Evolutionary conservation across 75 land plant species (phyloP).

Genomic region (Picea sitchensis): DNA sequence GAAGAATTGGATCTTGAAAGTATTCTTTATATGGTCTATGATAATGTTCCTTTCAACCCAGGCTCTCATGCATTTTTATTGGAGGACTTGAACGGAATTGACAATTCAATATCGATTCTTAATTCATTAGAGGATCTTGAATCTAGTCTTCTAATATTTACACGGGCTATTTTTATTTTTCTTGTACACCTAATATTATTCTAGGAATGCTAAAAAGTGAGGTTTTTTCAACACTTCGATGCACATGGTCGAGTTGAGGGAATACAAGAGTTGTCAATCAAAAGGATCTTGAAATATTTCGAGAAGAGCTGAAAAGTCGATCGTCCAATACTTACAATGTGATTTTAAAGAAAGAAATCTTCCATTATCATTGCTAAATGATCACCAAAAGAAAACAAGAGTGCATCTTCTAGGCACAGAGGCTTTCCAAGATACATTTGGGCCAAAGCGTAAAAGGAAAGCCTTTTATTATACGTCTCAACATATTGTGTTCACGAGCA

Average conservation of each 20-base stretch:
- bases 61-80: constrained; percentile 53
- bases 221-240: constrained; percentile 54
- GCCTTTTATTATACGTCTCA: no score
- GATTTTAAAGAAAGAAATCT: no score
- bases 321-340: no score
- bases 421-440: no score
- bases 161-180: constrained; percentile 88
- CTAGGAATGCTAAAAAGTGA: constrained; percentile 57
- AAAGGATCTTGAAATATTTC: no score
- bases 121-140: constrained; percentile 54
- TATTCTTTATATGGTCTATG: constrained; percentile 76
- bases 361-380: no score
- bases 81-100: constrained; percentile 78
- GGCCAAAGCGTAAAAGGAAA: no score
- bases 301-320: no score
- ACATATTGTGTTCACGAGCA: no score
- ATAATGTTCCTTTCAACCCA: constrained; percentile 77
- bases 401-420: no score
- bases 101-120: constrained; percentile 52
- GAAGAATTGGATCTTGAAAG: constrained; percentile 79
- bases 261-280: no score
- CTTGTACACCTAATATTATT: constrained; percentile 57
- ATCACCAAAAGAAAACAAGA: no score
- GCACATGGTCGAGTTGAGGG: constrained; percentile 18
- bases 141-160: constrained; percentile 66